These are phyloP conservation scores for Ogataea chonburiensis DNA, from an alignment of 805 yeast species.

Conservation along the genomic window DNA sequence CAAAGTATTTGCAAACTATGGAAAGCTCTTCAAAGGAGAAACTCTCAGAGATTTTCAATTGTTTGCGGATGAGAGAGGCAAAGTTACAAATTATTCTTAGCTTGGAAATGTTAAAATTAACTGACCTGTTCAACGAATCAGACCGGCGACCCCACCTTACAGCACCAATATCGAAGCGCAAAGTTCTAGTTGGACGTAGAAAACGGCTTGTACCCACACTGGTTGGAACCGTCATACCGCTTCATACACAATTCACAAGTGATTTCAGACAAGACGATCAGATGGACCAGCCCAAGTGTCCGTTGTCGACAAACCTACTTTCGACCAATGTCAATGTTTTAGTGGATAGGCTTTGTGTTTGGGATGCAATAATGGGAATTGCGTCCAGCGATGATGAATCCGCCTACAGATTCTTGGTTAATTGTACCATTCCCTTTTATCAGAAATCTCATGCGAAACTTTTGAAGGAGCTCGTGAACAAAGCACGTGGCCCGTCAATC, in stretches of 20 bases:
- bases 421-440: constrained; percentile 32
- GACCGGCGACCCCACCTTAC: too few species aligned
- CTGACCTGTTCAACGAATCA: not conserved
- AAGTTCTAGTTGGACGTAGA: constrained; percentile 30
- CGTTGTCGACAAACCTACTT: constrained; percentile 6
- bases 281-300: not conserved
- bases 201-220: constrained; percentile 35
- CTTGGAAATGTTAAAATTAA: constrained; percentile 20
- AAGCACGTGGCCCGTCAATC: constrained; percentile 32
- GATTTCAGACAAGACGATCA: constrained; percentile 24
- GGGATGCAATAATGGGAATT: constrained; percentile 33
- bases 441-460: constrained; percentile 27
- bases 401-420: constrained; percentile 28
- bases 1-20: constrained; percentile 1
- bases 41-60: constrained; percentile 9
- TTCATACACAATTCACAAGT: constrained; percentile 25
- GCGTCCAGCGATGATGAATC: constrained; percentile 28
- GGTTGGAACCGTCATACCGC: constrained; percentile 31
- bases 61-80: constrained; percentile 29
- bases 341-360: constrained; percentile 34
- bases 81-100: constrained; percentile 31
- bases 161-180: constrained; percentile 5
- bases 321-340: constrained; percentile 19
- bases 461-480: constrained; percentile 28
- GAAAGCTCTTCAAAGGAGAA: constrained; percentile 6